These are phyloP conservation scores for Syzygium jambos DNA, from an alignment of 345 rosid genomes.

Conservation along the genomic window DNA sequence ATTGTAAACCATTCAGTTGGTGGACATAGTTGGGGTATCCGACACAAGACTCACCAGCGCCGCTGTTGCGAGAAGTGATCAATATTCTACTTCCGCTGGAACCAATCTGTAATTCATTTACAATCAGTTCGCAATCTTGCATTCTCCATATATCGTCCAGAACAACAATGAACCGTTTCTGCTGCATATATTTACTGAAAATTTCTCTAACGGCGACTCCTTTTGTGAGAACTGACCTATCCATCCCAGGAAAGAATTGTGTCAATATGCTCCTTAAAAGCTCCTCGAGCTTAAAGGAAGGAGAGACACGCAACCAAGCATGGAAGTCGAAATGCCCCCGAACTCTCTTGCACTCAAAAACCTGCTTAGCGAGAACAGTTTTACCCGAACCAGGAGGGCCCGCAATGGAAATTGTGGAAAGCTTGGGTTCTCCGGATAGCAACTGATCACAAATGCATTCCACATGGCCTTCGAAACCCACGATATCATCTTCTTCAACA, in stretches of 20 bases:
- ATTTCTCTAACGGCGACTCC: background rate
- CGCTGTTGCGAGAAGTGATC: background rate
- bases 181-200: background rate
- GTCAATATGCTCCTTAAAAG: background rate
- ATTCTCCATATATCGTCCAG: constrained; percentile 8
- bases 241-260: background rate
- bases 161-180: background rate
- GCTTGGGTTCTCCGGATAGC: background rate
- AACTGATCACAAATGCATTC: background rate
- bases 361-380: constrained; percentile 3
- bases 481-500: background rate
- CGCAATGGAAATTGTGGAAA: background rate
- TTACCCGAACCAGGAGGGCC: constrained; percentile 13
- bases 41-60: background rate
- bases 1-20: background rate
- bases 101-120: background rate
- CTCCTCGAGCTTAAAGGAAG: background rate
- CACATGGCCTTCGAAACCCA: background rate
- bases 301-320: constrained; percentile 10
- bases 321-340: background rate
- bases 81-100: constrained; percentile 1
- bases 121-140: background rate
- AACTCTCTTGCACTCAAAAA: constrained; percentile 1
- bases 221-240: background rate
- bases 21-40: background rate